phyloP scores from a whole-genome alignment of 1,284 basidiomycete genomes.

The Gymnopus androsaceus region DNA sequence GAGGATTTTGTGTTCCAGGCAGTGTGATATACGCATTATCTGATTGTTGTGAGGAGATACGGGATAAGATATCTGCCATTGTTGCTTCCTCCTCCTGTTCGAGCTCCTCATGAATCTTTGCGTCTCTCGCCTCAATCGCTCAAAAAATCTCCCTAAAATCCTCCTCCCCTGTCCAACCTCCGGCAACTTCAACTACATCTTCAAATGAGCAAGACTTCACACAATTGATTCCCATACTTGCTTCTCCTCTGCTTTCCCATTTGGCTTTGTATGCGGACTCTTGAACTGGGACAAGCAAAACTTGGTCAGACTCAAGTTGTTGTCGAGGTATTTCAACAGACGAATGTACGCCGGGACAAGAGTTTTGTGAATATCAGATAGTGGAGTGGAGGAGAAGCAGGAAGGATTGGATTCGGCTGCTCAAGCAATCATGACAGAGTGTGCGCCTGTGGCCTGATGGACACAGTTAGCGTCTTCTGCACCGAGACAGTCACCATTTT shows the following conservation, averaged over 20 bases:
- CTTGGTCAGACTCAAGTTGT: conserved; percentile 88
- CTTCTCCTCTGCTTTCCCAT: conserved; percentile 58
- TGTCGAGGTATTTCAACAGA: conserved; percentile 72
- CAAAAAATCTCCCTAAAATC: conserved; percentile 61
- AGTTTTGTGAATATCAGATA: conserved; percentile 69
- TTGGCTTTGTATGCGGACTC: conserved; percentile 52
- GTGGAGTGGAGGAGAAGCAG: conserved; percentile 75
- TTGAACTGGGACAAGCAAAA: conserved; percentile 88
- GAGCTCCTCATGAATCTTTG: conserved; percentile 24
- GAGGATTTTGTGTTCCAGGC: conserved; percentile 45
- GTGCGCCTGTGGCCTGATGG: conserved; percentile 78
- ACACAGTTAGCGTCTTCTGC: conserved; percentile 80
- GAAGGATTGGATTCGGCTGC: conserved; percentile 93
- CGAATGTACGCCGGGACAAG: conserved; percentile 80
- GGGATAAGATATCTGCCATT: too few species aligned
- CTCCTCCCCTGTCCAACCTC: conserved; percentile 59
- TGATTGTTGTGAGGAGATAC: background rate
- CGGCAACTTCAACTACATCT: conserved; percentile 59
- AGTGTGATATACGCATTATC: conserved; percentile 34
- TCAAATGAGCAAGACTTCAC: conserved; percentile 70
- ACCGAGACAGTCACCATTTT: conserved; percentile 92
- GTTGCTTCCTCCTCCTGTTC: too few species aligned
- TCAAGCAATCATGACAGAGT: conserved; percentile 94
- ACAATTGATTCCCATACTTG: conserved; percentile 54
- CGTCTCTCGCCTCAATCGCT: conserved; percentile 51